Percentiles rank a stretch among this genome's conserved stretches.
These are phyloP conservation scores for Beauveria australis DNA, from an alignment of 2,329 filamentous ascomycete genomes.

Conservation along the genomic window DNA sequence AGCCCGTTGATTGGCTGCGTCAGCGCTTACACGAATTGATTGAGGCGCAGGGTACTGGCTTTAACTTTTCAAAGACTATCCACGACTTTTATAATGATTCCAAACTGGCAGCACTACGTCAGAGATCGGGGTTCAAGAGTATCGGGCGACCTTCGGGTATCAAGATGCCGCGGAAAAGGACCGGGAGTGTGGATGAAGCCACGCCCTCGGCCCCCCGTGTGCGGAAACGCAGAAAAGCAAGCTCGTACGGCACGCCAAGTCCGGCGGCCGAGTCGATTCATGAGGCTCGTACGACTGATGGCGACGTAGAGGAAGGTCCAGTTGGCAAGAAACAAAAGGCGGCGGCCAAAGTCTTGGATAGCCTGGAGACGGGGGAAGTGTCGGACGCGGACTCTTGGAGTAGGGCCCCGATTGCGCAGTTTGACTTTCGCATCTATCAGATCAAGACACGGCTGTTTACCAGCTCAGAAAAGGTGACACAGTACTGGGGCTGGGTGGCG, in stretches of 20 bases:
- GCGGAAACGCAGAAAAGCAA: slow-evolving; percentile 1
- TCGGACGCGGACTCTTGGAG: slow-evolving; percentile 46
- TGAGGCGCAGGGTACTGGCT: slow-evolving; percentile 33
- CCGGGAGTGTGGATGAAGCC: slow-evolving; percentile 11
- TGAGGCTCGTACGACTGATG: not conserved
- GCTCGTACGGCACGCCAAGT: not conserved
- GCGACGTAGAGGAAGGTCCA: not conserved
- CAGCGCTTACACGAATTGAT: slow-evolving; percentile 47
- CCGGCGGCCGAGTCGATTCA: not conserved
- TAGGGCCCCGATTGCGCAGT: slow-evolving; percentile 32
- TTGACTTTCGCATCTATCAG: slow-evolving; percentile 45
- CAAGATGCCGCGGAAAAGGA: slow-evolving; percentile 22
- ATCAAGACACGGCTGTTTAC: slow-evolving; percentile 41
- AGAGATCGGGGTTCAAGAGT: slow-evolving; percentile 47
- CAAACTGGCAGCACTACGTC: slow-evolving; percentile 40
- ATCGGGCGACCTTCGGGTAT: slow-evolving; percentile 47
- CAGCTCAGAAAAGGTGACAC: slow-evolving; percentile 39
- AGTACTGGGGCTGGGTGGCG: slow-evolving; percentile 47
- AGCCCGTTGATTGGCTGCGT: slow-evolving; percentile 48
- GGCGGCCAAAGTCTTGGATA: not conserved
- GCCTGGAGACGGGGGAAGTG: not conserved
- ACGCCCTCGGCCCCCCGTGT: slow-evolving; percentile 4
- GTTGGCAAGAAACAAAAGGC: not conserved
- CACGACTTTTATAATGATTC: slow-evolving; percentile 49
- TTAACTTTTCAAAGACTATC: slow-evolving; percentile 42